Percentiles rank a stretch among this genome's conserved stretches.
Conservation (phyloP, 2,329 filamentous ascomycete species). For the Pestalotiopsis sp. region DNA sequence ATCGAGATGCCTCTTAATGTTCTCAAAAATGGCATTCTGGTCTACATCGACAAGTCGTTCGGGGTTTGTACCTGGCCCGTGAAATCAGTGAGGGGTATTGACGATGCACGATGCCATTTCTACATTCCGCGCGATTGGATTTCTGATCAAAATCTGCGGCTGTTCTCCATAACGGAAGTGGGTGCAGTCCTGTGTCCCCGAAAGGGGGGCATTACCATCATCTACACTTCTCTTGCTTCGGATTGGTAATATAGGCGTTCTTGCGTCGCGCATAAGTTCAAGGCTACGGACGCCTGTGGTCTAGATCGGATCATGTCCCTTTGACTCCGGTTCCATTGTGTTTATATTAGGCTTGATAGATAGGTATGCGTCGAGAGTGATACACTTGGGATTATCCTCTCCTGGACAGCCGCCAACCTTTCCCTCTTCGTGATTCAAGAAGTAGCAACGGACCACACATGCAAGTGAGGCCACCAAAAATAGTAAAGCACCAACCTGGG, state of each 20-base stretch:
- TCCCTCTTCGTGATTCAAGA: slow-evolving; percentile 16
- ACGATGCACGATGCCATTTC: background rate
- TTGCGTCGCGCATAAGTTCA: background rate
- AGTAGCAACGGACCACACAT: slow-evolving; percentile 20
- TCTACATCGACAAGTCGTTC: background rate
- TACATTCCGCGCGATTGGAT: slow-evolving; percentile 3
- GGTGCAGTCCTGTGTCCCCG: background rate
- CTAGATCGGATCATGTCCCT: background rate
- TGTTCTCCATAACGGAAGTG: background rate
- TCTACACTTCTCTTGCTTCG: background rate
- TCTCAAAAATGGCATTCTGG: background rate
- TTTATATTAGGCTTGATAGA: too few relatives aligned
- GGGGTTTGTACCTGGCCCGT: background rate
- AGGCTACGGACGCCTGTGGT: background rate
- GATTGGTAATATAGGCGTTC: background rate
- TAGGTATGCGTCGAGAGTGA: too few relatives aligned
- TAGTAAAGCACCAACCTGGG: slow-evolving; percentile 25
- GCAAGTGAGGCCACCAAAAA: slow-evolving; percentile 20
- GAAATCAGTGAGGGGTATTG: background rate
- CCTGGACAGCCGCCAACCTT: slow-evolving; percentile 17
- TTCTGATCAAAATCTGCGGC: background rate
- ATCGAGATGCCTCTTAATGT: background rate
- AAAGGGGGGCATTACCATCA: background rate
- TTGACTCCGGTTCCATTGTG: too few relatives aligned
- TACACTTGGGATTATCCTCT: background rate